Evolutionary conservation across 2,329 filamentous ascomycete species (phyloP).

Genomic region (Drechslerella dactyloides): DNA sequence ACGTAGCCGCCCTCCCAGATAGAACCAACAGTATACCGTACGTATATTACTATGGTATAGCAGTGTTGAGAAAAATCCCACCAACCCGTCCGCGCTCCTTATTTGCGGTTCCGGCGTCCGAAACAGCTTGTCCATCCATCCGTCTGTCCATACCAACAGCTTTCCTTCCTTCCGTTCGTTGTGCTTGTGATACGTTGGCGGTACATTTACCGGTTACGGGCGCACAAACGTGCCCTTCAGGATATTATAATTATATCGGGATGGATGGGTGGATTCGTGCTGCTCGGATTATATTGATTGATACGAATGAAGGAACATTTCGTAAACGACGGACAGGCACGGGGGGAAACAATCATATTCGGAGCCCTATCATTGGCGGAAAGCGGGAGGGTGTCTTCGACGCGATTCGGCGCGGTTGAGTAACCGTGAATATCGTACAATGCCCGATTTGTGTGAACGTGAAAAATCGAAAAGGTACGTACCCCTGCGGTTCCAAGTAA

Average conservation of each 20-base stretch:
- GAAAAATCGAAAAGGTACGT: too few species aligned
- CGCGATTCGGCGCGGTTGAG: not conserved
- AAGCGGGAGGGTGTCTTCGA: not conserved
- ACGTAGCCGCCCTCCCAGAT: conserved; percentile 39
- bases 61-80: not conserved
- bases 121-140: not conserved
- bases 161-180: too few species aligned
- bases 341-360: conserved; percentile 24
- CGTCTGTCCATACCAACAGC: conserved; percentile 17
- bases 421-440: too few species aligned
- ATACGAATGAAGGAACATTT: not conserved
- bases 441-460: too few species aligned
- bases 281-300: not conserved
- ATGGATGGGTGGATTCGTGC: not conserved
- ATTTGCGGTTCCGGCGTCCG: conserved; percentile 1
- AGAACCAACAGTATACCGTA: conserved; percentile 49
- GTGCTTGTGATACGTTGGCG: conserved; percentile 15
- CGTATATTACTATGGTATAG: too few species aligned
- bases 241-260: conserved; percentile 9
- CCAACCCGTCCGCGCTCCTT: conserved; percentile 11
- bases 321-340: too few species aligned
- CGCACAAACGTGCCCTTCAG: too few species aligned
- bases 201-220: too few species aligned
- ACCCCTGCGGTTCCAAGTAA: not conserved
- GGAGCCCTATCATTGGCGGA: conserved; percentile 36